These are phyloP conservation scores for Ceratocystis lukuohia DNA, from an alignment of 2,329 filamentous ascomycete species.

Conservation along the genomic window DNA sequence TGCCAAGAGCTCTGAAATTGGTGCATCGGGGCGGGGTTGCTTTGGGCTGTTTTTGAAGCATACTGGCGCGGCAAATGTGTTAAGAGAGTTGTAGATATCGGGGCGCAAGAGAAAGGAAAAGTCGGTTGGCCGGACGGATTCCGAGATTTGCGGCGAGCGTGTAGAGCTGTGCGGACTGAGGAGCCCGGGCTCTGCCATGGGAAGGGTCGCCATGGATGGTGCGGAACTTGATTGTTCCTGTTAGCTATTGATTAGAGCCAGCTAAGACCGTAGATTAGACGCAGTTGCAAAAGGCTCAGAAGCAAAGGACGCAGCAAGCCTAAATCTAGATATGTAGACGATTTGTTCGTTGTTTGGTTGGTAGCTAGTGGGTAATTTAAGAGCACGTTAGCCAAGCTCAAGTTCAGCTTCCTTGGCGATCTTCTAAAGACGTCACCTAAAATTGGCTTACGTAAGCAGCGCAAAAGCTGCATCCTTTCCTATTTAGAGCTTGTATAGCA, in stretches of 20 bases:
- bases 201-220: slow-evolving; percentile 19
- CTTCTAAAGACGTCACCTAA: background rate
- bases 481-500: background rate
- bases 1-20: slow-evolving; percentile 54
- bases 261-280: background rate
- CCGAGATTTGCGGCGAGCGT: slow-evolving; percentile 24
- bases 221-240: background rate
- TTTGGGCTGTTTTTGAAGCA: slow-evolving; percentile 57
- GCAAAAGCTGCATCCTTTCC: background rate
- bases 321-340: too few species aligned
- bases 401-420: background rate
- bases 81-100: slow-evolving; percentile 71
- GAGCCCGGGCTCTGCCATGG: slow-evolving; percentile 15
- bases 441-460: background rate
- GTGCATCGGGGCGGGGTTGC: slow-evolving; percentile 48
- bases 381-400: background rate
- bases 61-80: slow-evolving; percentile 44
- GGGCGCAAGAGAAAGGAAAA: slow-evolving; percentile 69
- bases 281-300: background rate
- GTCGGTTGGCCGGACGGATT: slow-evolving; percentile 39
- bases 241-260: background rate
- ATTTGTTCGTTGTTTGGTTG: too few species aligned
- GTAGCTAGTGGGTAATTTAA: background rate
- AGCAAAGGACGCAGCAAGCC: too few species aligned
- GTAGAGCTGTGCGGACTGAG: slow-evolving; percentile 20